Base-by-base conservation (phyloP, 306 rosid genomes). In the Dalbergia oliveri region DNA sequence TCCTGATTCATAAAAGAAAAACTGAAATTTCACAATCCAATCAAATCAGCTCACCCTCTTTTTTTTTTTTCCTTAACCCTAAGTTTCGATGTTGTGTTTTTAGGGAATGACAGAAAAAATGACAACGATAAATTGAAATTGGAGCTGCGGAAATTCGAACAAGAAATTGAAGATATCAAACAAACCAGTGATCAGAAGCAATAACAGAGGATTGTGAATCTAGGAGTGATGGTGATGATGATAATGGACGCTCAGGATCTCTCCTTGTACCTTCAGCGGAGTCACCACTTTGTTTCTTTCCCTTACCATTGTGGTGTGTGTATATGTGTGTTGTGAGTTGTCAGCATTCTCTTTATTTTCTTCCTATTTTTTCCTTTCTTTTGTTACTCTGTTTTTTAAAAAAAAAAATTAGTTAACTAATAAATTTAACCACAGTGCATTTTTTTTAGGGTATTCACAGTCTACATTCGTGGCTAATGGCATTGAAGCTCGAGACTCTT, bases 211-310 rank as follows among this genome's bases (percentile, higher is more conserved):
- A 47, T 47, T 47, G 14, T 12, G 53, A 47, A 47, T 47, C 53
- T 47, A n/a, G 16, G 60, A 54, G 23, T 6, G 60, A 54, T 10
- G 53, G 9, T 54, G 60, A 16, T 14, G 60, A 6, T 54, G 26
- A n/a, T 4, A 15, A 54, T 16, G 60, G 79, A 82, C 79, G 88
- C 66, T 74, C 73, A 72, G 70, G 80, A 76, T 78, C 84, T 61
- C 68, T 69, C 72, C 70, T 73, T 78, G 41, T 12, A 45, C 80
- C 77, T 64, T 64, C 77, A 82, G 72, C 86, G 78, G 81, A 73
- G 75, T 72, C 26, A 8, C 81, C 81, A 74, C 86, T 82, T 82
- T 16, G 11, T n/a, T 54, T 14, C n/a, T 49, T 49, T 64, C 82
- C 51, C 79, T 78, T 49, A 68, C 88, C 71, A 63, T 78, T 21